Percentiles rank a stretch among this genome's conserved stretches.
phyloP scores from a whole-genome alignment of 179 eudicot genomes.

The Carnegiea gigantea region DNA sequence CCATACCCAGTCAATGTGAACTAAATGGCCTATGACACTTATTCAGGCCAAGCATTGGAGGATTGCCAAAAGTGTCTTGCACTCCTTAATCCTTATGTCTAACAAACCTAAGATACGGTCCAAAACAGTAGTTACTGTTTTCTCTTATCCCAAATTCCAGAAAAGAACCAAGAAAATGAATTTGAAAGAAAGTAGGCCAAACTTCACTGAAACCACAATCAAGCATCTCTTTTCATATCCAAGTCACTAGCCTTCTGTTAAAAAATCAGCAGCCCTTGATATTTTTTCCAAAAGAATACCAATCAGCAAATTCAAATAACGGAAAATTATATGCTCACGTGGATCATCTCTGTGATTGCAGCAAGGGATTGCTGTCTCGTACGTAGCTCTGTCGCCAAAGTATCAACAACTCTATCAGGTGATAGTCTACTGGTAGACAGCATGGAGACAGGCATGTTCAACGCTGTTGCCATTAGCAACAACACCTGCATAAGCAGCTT shows the following conservation, averaged over 20 bases:
- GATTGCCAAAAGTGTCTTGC: not conserved
- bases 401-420: conserved; percentile 42
- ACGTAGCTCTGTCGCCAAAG: conserved; percentile 57
- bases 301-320: not conserved
- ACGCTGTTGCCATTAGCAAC: conserved; percentile 91
- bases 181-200: not conserved
- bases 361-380: conserved; percentile 81
- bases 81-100: not conserved
- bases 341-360: conserved; percentile 97
- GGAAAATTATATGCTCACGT: conserved; percentile 48
- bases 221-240: not conserved
- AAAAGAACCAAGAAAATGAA: not conserved
- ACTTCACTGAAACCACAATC: not conserved
- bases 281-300: conserved; percentile 3
- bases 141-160: not conserved
- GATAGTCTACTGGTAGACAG: conserved; percentile 36
- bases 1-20: not conserved
- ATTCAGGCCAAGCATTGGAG: not conserved
- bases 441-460: conserved; percentile 50
- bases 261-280: not conserved
- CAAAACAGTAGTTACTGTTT: not conserved
- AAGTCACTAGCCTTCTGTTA: not conserved
- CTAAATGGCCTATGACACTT: not conserved
- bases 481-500: conserved; percentile 56
- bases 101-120: not conserved